phyloP scores from a whole-genome alignment of 225 moss, liverwort and hornwort genomes.

The Pleurozium schreberi region DNA sequence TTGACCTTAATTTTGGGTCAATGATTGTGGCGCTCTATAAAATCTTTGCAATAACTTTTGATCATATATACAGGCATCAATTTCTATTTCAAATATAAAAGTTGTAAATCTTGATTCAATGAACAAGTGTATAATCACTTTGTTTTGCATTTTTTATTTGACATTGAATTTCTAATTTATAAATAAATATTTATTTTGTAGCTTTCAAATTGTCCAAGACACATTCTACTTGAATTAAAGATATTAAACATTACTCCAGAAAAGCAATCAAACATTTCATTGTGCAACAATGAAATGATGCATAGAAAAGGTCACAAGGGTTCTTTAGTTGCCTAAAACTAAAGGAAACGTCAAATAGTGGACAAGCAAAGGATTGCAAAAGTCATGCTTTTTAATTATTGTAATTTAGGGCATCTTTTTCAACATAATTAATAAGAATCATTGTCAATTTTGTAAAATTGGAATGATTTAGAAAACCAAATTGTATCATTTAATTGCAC shows the following conservation, averaged over 20 bases:
- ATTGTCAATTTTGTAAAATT: not conserved
- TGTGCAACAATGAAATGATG: not conserved
- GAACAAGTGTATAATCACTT: not conserved
- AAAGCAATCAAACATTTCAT: not conserved
- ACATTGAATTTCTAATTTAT: not conserved
- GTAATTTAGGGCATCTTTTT: not conserved
- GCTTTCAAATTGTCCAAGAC: not conserved
- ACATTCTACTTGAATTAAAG: not conserved
- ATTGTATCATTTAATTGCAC: too few relatives aligned
- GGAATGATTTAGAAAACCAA: too few relatives aligned
- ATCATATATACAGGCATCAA: too few relatives aligned
- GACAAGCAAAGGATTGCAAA: not conserved
- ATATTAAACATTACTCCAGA: not conserved
- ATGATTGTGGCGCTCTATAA: accelerated
- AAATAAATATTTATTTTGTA: not conserved
- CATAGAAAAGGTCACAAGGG: not conserved
- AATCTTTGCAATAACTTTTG: not conserved
- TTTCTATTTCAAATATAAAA: not conserved
- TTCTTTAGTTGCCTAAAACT: not conserved
- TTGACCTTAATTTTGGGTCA: not conserved
- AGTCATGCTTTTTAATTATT: not conserved
- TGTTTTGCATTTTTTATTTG: not conserved
- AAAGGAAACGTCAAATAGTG: not conserved
- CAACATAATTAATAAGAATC: not conserved
- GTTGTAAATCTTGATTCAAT: not conserved